phyloP scores from a whole-genome alignment of 768 basidiomycete species.

The Psilocybe subaeruginosa region DNA sequence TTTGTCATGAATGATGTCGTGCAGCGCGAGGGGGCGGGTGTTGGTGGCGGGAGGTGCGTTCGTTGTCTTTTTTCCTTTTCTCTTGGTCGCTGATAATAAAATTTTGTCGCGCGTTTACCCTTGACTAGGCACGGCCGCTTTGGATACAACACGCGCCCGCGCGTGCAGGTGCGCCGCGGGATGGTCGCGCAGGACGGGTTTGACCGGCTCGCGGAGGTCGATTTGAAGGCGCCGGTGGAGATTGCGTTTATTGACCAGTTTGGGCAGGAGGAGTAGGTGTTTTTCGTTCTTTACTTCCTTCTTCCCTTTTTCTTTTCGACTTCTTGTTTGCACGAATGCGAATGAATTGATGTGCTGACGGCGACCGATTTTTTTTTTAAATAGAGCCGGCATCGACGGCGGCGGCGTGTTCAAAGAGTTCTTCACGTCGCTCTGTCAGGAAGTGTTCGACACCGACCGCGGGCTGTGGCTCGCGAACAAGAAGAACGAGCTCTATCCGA shows the following conservation, averaged over 20 bases:
- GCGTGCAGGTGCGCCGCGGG: constrained; percentile 67
- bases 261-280: constrained; percentile 73
- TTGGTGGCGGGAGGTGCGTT: constrained; percentile 4
- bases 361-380: too few relatives aligned
- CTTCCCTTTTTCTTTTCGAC: background rate
- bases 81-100: too few relatives aligned
- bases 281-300: background rate
- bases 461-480: constrained; percentile 92
- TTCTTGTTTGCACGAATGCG: too few relatives aligned
- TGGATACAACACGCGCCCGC: constrained; percentile 26
- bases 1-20: constrained; percentile 56
- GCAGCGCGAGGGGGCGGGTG: background rate
- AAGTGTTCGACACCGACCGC: constrained; percentile 93
- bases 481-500: constrained; percentile 95
- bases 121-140: constrained; percentile 16
- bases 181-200: constrained; percentile 92
- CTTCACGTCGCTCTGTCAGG: constrained; percentile 88
- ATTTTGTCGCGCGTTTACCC: too few relatives aligned
- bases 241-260: constrained; percentile 95
- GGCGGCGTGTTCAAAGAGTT: constrained; percentile 99
- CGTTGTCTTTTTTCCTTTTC: too few relatives aligned
- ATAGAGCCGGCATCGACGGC: constrained; percentile 92
- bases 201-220: constrained; percentile 73
- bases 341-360: too few relatives aligned
- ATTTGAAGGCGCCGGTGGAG: constrained; percentile 80